phyloP scores from a whole-genome alignment of 306 rosid species.

The Hippophae gyantsensis region DNA sequence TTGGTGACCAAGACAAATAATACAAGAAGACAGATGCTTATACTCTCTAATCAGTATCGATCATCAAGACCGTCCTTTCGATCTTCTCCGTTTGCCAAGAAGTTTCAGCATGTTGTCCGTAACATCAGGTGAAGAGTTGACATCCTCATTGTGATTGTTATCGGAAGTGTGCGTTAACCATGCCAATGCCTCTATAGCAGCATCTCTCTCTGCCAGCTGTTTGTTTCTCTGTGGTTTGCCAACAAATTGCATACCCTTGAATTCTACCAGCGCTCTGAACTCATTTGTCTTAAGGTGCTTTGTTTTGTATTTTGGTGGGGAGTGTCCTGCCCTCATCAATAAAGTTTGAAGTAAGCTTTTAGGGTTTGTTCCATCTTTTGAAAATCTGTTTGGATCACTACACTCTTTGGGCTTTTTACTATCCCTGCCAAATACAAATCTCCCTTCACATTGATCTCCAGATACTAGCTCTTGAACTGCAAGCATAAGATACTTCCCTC shows the following conservation, averaged over 20 bases:
- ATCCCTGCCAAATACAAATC: constrained; percentile 92
- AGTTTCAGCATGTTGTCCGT: constrained; percentile 96
- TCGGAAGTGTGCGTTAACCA: constrained; percentile 96
- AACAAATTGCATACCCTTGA: constrained; percentile 95
- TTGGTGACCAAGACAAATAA: too few relatives aligned
- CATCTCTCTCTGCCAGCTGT: constrained; percentile 94
- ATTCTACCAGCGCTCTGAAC: constrained; percentile 90
- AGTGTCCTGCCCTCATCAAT: constrained; percentile 91
- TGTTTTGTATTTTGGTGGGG: constrained; percentile 89
- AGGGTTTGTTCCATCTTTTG: constrained; percentile 85
- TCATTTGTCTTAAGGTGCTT: constrained; percentile 93
- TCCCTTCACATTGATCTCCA: constrained; percentile 95
- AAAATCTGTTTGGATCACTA: constrained; percentile 46
- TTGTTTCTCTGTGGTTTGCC: constrained; percentile 91
- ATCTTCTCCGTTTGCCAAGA: constrained; percentile 65
- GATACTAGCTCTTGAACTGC: constrained; percentile 73
- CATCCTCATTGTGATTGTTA: constrained; percentile 35
- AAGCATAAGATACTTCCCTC: constrained; percentile 79
- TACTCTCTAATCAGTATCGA: not conserved
- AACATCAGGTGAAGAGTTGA: constrained; percentile 57
- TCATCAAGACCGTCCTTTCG: constrained; percentile 46
- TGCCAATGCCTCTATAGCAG: constrained; percentile 92
- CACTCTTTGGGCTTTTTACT: constrained; percentile 46
- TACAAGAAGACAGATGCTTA: too few relatives aligned
- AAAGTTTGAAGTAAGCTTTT: constrained; percentile 86